These are phyloP conservation scores for Purshia tridentata DNA, from an alignment of 306 rosid species.

Conservation along the genomic window DNA sequence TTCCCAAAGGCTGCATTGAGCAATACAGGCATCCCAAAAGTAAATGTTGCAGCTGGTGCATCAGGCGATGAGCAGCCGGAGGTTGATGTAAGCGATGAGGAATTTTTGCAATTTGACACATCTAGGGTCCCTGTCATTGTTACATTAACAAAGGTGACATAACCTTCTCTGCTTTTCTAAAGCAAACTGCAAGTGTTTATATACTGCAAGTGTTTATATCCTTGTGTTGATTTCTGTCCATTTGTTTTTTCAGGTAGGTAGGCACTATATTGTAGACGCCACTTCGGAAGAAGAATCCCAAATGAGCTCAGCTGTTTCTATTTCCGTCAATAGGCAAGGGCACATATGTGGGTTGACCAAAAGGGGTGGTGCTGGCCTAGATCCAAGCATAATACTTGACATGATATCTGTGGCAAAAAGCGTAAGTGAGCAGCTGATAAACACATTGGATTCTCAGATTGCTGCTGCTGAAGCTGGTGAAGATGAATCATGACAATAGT, in stretches of 20 bases:
- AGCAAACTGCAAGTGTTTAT: background rate
- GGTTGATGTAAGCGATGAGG: slow-evolving; percentile 81
- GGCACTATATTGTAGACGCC: slow-evolving; percentile 82
- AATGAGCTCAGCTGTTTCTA: slow-evolving; percentile 81
- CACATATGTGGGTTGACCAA: slow-evolving; percentile 73
- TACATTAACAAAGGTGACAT: slow-evolving; percentile 75
- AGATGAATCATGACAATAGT: background rate
- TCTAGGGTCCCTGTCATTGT: slow-evolving; percentile 76
- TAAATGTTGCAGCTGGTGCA: slow-evolving; percentile 55
- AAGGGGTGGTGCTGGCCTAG: slow-evolving; percentile 54
- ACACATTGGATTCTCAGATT: slow-evolving; percentile 15
- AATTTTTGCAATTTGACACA: slow-evolving; percentile 84
- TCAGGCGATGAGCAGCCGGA: slow-evolving; percentile 65
- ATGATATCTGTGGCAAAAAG: slow-evolving; percentile 69
- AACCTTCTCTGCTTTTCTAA: background rate
- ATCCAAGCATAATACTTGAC: slow-evolving; percentile 80
- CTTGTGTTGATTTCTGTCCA: background rate
- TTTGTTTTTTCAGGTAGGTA: slow-evolving; percentile 52
- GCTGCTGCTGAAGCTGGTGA: slow-evolving; percentile 23
- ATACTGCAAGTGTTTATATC: background rate
- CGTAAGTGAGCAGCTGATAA: slow-evolving; percentile 14
- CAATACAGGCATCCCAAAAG: slow-evolving; percentile 84
- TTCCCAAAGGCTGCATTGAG: slow-evolving; percentile 76
- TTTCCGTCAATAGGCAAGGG: slow-evolving; percentile 65
- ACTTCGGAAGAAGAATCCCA: slow-evolving; percentile 88